Percentiles rank a stretch among this genome's conserved stretches.
Evolutionary conservation across 1,284 basidiomycete genomes (phyloP).

Genomic region (Pseudozyma sp.): DNA sequence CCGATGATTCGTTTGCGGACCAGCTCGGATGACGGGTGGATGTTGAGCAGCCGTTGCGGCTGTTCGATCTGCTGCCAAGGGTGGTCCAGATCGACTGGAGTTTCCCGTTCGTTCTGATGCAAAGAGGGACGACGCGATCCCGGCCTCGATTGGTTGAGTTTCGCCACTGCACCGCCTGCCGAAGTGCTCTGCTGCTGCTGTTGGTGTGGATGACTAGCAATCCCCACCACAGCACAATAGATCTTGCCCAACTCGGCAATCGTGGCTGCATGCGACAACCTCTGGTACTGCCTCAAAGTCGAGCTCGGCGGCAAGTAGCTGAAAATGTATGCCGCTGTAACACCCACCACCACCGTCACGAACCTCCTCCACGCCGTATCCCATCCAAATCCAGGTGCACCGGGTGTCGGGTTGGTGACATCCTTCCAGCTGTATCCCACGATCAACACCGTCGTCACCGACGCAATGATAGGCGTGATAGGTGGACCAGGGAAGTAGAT

Average conservation of each 20-base stretch:
- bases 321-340: conserved; percentile 63
- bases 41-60: conserved; percentile 13
- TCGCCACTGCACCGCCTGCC: not conserved
- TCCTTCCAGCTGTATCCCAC: conserved; percentile 63
- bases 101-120: conserved; percentile 8
- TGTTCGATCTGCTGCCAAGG: not conserved
- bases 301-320: conserved; percentile 68
- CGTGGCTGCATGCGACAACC: conserved; percentile 69
- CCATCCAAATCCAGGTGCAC: conserved; percentile 70
- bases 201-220: conserved; percentile 53
- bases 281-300: conserved; percentile 69
- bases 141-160: conserved; percentile 5
- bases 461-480: conserved; percentile 79
- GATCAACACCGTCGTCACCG: conserved; percentile 75
- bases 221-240: conserved; percentile 70
- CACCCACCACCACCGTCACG: conserved; percentile 65
- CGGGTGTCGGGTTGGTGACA: conserved; percentile 49
- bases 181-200: conserved; percentile 4
- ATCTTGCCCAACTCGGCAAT: conserved; percentile 69
- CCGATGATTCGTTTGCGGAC: conserved; percentile 55
- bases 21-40: conserved; percentile 32
- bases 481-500: conserved; percentile 81
- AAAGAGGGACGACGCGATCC: conserved; percentile 12
- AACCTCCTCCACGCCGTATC: conserved; percentile 71
- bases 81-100: not conserved